phyloP scores from a whole-genome alignment of 129 eudicot species.

The Escallonia rubra region DNA sequence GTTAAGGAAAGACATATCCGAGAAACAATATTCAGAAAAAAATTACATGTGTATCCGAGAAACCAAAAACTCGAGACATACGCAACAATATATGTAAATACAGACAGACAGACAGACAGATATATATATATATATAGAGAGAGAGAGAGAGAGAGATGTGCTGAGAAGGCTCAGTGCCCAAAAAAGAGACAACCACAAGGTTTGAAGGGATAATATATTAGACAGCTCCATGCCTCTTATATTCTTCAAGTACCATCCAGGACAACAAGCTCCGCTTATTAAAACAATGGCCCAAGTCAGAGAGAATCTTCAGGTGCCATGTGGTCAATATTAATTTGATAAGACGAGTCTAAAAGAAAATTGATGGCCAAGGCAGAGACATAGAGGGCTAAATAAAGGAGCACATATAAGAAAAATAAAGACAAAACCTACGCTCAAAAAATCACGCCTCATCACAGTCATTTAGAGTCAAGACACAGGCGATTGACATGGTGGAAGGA shows the following conservation, averaged over 20 bases:
- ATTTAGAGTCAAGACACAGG: background rate
- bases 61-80: background rate
- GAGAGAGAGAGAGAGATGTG: background rate
- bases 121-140: background rate
- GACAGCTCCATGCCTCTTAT: no score
- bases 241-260: background rate
- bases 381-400: background rate
- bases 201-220: no score
- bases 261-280: background rate
- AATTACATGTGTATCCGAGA: background rate
- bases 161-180: no score
- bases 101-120: background rate
- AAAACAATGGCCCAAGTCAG: background rate
- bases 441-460: background rate
- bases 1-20: conserved; percentile 32
- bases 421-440: conserved; percentile 2
- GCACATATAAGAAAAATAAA: background rate
- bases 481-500: conserved; percentile 27
- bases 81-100: background rate
- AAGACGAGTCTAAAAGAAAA: background rate
- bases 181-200: no score
- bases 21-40: conserved; percentile 3
- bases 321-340: background rate
- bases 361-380: background rate
- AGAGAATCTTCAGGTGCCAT: background rate